Percentiles rank a stretch among this genome's conserved stretches.
Conservation (phyloP, 2,329 filamentous ascomycete genomes). For the Fonsecaea monophora region DNA sequence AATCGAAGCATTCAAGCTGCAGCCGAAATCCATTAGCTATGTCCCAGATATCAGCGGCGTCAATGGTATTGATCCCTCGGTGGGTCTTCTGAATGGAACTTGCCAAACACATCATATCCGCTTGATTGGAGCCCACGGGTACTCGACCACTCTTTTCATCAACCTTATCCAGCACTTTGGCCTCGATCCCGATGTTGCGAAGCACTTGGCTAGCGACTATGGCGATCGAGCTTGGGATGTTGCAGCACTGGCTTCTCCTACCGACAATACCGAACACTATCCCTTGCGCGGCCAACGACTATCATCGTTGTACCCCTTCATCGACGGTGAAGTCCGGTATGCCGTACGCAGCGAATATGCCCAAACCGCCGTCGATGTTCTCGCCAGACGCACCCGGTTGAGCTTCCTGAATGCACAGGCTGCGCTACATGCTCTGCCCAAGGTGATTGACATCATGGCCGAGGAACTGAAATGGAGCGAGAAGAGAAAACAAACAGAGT, state of each 20-base stretch:
- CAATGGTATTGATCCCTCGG: constrained; percentile 39
- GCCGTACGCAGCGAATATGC: constrained; percentile 89
- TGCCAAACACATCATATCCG: constrained; percentile 86
- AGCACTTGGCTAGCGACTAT: constrained; percentile 85
- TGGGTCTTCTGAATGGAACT: constrained; percentile 61
- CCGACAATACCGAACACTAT: constrained; percentile 71
- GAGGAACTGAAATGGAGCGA: constrained; percentile 80
- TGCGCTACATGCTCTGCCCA: constrained; percentile 81
- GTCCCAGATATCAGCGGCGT: constrained; percentile 38
- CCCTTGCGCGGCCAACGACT: constrained; percentile 83
- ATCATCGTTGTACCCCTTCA: constrained; percentile 83
- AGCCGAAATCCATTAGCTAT: constrained; percentile 33
- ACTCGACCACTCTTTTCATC: constrained; percentile 90
- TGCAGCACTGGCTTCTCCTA: constrained; percentile 78
- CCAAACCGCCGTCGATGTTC: constrained; percentile 85
- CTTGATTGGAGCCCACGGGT: constrained; percentile 83
- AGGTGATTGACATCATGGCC: constrained; percentile 86
- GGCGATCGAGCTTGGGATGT: constrained; percentile 93
- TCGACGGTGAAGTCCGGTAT: constrained; percentile 90
- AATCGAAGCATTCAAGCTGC: constrained; percentile 38
- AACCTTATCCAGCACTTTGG: constrained; percentile 93
- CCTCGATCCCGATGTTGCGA: constrained; percentile 87
- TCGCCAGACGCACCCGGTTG: constrained; percentile 81
- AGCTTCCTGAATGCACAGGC: constrained; percentile 93
- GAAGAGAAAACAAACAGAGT: constrained; percentile 76